Percentiles rank a stretch among this genome's conserved stretches.
phyloP scores from a whole-genome alignment of 2,329 filamentous ascomycete genomes.

The Davidsoniella eucalypti region DNA sequence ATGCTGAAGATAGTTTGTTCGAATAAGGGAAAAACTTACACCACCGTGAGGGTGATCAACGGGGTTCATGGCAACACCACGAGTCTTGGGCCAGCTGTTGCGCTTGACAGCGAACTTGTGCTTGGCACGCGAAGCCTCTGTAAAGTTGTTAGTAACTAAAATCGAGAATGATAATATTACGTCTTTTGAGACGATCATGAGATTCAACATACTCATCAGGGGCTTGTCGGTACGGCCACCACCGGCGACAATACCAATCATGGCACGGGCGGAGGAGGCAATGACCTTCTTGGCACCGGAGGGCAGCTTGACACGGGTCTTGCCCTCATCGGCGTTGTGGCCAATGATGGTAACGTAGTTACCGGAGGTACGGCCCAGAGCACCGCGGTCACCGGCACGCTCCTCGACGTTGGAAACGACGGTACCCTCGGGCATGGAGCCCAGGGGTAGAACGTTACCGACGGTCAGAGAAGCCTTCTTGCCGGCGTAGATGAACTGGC shows the following conservation, averaged over 20 bases:
- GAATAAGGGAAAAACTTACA: slow-evolving; percentile 32
- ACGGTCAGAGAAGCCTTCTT: slow-evolving; percentile 96
- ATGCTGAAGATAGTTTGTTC: neutral
- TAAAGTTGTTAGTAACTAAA: slow-evolving; percentile 16
- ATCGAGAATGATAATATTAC: neutral
- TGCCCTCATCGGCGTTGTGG: slow-evolving; percentile 97
- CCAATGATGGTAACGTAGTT: slow-evolving; percentile 98
- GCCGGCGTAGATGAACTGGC: slow-evolving; percentile 99
- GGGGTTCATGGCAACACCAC: slow-evolving; percentile 99
- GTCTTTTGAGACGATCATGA: neutral
- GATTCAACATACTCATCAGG: slow-evolving; percentile 59
- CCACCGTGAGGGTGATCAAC: slow-evolving; percentile 98
- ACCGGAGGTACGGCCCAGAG: slow-evolving; percentile 89
- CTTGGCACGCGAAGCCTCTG: slow-evolving; percentile 98
- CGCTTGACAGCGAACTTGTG: slow-evolving; percentile 99
- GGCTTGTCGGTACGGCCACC: slow-evolving; percentile 99
- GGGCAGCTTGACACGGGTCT: slow-evolving; percentile 99
- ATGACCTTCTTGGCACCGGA: slow-evolving; percentile 98
- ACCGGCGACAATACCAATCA: slow-evolving; percentile 99
- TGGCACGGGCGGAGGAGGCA: slow-evolving; percentile 79
- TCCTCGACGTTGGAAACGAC: slow-evolving; percentile 99
- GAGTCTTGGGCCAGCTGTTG: slow-evolving; percentile 99
- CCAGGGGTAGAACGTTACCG: slow-evolving; percentile 91
- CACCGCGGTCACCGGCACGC: slow-evolving; percentile 93
- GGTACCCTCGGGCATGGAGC: slow-evolving; percentile 95